Evolutionary conservation across 2,329 filamentous ascomycete genomes (phyloP).

Genomic region (Ophiostoma triangulosporum): DNA sequence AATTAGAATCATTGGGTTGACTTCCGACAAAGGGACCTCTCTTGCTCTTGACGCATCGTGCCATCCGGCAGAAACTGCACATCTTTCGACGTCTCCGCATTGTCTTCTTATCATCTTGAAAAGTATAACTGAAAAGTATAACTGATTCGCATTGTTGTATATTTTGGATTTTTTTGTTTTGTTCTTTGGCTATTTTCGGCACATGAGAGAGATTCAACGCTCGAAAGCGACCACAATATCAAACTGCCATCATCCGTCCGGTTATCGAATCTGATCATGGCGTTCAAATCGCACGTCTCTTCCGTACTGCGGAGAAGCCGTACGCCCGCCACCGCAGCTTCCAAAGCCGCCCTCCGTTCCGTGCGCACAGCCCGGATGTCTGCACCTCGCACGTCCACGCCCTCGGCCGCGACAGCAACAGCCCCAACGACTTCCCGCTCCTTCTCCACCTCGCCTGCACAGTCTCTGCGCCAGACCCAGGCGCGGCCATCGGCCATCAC

Average conservation of each 20-base stretch:
- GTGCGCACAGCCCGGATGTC: background rate
- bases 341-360: slow-evolving; percentile 1
- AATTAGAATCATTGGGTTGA: background rate
- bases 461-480: slow-evolving; percentile 2
- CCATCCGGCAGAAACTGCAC: background rate
- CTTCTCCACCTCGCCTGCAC: slow-evolving; percentile 8
- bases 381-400: background rate
- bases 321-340: background rate
- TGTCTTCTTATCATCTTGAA: too few species aligned
- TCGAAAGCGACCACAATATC: too few species aligned
- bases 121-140: too few species aligned
- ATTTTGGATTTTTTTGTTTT: too few species aligned
- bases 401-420: background rate
- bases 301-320: slow-evolving; percentile 7
- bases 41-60: background rate
- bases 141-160: too few species aligned
- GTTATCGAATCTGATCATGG: slow-evolving; percentile 1
- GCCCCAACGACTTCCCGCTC: background rate
- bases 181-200: too few species aligned
- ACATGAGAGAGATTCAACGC: too few species aligned
- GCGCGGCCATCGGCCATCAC: slow-evolving; percentile 27
- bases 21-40: background rate
- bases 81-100: too few species aligned
- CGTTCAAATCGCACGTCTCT: slow-evolving; percentile 7
- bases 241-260: too few species aligned